These are phyloP conservation scores for Ganoderma resinaceum DNA, from an alignment of 1,284 basidiomycete species.

Conservation along the genomic window DNA sequence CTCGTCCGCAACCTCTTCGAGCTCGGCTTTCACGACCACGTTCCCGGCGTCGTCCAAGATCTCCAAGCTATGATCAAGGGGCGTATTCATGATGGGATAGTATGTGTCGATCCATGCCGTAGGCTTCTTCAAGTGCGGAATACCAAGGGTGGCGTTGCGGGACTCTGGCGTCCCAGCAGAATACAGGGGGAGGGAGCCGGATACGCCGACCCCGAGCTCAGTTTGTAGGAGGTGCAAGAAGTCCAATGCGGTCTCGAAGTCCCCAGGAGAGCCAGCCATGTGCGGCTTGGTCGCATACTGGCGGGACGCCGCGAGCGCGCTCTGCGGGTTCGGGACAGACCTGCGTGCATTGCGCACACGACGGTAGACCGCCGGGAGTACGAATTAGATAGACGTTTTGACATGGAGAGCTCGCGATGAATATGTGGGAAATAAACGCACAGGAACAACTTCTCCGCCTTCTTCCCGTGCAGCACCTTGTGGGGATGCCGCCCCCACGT, in stretches of 20 bases:
- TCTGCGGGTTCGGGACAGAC: constrained; percentile 60
- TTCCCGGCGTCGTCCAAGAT: constrained; percentile 64
- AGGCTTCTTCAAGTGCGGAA: constrained; percentile 55
- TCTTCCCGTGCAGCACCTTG: constrained; percentile 32
- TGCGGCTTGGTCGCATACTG: constrained; percentile 74
- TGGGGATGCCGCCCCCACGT: constrained; percentile 11
- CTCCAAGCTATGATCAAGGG: constrained; percentile 67
- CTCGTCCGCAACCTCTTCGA: constrained; percentile 72
- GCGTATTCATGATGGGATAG: constrained; percentile 84
- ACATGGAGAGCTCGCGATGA: neutral
- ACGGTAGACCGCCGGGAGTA: neutral
- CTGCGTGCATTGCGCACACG: constrained; percentile 43
- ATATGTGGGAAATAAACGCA: constrained; percentile 17
- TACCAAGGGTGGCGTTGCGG: constrained; percentile 66
- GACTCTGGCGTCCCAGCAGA: constrained; percentile 71
- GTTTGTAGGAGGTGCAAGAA: constrained; percentile 70
- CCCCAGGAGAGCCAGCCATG: constrained; percentile 71
- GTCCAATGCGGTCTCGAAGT: constrained; percentile 68
- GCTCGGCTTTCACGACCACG: constrained; percentile 69
- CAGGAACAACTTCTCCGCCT: constrained; percentile 34
- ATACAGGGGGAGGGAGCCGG: constrained; percentile 60
- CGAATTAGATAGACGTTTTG: neutral
- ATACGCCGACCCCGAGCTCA: constrained; percentile 58
- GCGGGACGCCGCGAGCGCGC: constrained; percentile 63
- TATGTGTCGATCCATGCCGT: constrained; percentile 84